Evolutionary conservation across 805 yeast genomes (phyloP), one percentile per base, ranked within the genome.

Genomic region (Barnettozyma botsteinii): DNA sequence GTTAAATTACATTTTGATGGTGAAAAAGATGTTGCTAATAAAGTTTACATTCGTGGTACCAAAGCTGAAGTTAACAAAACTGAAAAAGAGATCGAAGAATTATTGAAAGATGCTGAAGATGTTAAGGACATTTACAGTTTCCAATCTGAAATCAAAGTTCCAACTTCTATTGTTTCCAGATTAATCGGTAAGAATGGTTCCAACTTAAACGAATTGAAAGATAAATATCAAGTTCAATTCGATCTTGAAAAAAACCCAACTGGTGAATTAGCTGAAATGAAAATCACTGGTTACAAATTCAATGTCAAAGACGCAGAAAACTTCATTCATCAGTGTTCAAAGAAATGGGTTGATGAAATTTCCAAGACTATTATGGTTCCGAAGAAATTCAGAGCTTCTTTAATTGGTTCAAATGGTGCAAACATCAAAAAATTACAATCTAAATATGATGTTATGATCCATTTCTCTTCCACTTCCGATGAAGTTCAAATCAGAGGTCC

Each of bases 101-200:
- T 78, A 11, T 64, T 84, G 42, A 74, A 71, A 40, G 82, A 79
- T 42, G 73, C 76, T 31, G 65, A 69, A 47, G 74, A 74, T 50
- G 66, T 66, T 52, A 73, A 68, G 43, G 70, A 70, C 30, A 62
- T 67, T 26, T 61, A 67, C 41, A 66, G 69, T 32, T 71, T 65
- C 50, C 56, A 42, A 34, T 64, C 74, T 15, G 62, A 64, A 29
- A 57, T 81, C 38, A 69, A 67, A 23, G 79, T 87, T 57, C 94
- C 96, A 46, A 62, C 78, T 3, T 65, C 70, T 37, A 75, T 78
- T 35, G 66, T 91, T 44, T 73, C 93, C 22, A 79, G 93, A 63
- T 70, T 94, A 39, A 87, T 93, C 61, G 99, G 99, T 50, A 84
- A 82, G 58, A 84, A 77, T 45, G 98, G 99, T 41, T 66, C 85